These are phyloP conservation scores for Cladophialophora bantiana DNA, from an alignment of 2,329 filamentous ascomycete genomes.

Conservation along the genomic window DNA sequence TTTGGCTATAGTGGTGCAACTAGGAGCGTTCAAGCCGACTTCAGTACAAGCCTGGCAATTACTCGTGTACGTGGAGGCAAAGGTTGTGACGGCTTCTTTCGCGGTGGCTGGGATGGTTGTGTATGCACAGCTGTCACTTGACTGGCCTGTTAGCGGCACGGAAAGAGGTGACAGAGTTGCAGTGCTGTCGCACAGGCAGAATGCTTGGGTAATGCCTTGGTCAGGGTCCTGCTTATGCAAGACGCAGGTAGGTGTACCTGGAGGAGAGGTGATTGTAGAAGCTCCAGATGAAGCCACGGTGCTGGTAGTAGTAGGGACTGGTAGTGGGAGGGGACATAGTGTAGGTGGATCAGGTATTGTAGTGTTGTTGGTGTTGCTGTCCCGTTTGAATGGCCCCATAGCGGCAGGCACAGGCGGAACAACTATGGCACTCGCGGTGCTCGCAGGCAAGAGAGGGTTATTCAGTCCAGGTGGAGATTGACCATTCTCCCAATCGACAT, in stretches of 20 bases:
- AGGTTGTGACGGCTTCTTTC: slow-evolving; percentile 2
- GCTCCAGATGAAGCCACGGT: background rate
- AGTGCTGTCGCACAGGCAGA: background rate
- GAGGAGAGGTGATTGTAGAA: background rate
- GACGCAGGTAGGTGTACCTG: background rate
- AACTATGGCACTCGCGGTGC: too few relatives aligned
- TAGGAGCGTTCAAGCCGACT: slow-evolving; percentile 8
- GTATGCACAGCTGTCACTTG: background rate
- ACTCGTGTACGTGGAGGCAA: background rate
- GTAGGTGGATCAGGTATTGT: too few relatives aligned
- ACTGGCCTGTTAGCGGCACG: background rate
- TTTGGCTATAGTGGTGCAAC: background rate
- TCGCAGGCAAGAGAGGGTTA: too few relatives aligned
- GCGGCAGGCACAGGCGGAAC: too few relatives aligned
- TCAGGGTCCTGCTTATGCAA: slow-evolving; percentile 1
- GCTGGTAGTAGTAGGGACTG: too few relatives aligned
- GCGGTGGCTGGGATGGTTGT: slow-evolving; percentile 1
- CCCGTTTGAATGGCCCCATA: too few relatives aligned
- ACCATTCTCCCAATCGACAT: too few relatives aligned
- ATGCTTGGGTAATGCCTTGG: slow-evolving; percentile 3
- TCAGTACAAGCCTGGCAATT: slow-evolving; percentile 7
- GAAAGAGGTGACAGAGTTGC: slow-evolving; percentile 2
- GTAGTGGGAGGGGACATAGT: too few relatives aligned
- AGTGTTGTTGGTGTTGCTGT: too few relatives aligned
- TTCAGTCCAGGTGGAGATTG: too few relatives aligned